Evolutionary conservation across 83 land plant genomes (phyloP), one percentile per base, ranked within the genome.

Genomic region (Thuja plicata): DNA sequence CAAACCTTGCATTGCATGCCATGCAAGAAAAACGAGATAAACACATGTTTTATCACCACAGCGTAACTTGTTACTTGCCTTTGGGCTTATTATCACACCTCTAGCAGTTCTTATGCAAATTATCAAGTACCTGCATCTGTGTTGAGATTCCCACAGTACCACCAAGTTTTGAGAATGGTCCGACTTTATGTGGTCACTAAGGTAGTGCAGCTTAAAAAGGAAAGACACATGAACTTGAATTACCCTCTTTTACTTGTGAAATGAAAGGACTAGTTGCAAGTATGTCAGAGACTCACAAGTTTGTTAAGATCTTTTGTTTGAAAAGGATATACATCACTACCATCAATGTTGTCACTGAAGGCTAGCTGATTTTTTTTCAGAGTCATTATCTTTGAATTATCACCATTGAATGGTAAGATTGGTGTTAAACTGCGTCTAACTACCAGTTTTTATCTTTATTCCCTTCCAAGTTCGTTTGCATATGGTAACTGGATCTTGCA

Each of bases 61-160:
- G 55, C 30, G 86, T 30, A 48, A 84, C 37, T 43, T 84, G 86
- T 30, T 54, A 84, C 50, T 27, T 84, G 50, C 55, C 86, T 84
- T 84, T 84, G 86, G 52, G 57, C 37, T 84, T 84, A 48, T 84
- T 34, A 48, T 54, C 15, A 48, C 55, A 48, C 55, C 37, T n/a
- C 9, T 3, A 30, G 21, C 8, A 84, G 5, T 48, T 46, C 55
- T 13, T n/a, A n/a, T 84, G 12, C 35, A 50, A 48, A 84, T 84
- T 54, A 84, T 84, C 35, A 46, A 84, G 55, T 30, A n/a, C 30
- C 34, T 48, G 50, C 86, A n/a, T 84, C 35, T 84, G 55, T 46
- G 32, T 48, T 54, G 57, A 45, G 35, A 84, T 43, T 27, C 17
- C 86, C 57, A 84, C 27, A 84, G 50, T n/a, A 17, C 86, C 57